Evolutionary conservation across 257 asterid species (phyloP), one percentile per base, ranked within the genome.

Genomic region (Solanum gandarillasii): DNA sequence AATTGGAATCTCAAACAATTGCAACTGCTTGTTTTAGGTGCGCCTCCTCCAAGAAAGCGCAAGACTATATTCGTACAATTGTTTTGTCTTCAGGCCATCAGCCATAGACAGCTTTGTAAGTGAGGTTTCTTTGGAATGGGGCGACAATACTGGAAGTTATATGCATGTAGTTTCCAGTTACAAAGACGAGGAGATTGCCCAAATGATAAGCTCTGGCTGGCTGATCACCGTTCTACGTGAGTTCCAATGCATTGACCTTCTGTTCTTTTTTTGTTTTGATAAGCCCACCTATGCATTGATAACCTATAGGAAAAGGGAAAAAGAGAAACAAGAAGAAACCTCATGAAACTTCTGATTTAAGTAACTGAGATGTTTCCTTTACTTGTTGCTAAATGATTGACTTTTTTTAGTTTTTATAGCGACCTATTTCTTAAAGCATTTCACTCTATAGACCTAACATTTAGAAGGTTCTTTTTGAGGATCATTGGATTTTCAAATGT

Each of bases 141-240:
- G 91, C 88, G 90, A 88, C 70, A 85, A 87, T 36, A 89, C 85
- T 71, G 95, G 93, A 86, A 89, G 85, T 90, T 86, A 88, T 88
- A 46, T 94, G 86, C 93, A 93, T 89, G 93, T 97, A 27, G 85
- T 94, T 86, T 90, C 95, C 88, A 65, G 91, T 92, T 73, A 71
- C 90, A 86, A 89, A 73, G 90, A 90, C 87, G 92, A 90, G 82
- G 88, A 90, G 48, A 83, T 65, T 76, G 88, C 84, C 83, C 90
- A 85, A 62, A 89, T 83, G 48, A 89, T 52, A 85, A 89, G 87
- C 86, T 89, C 94, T 88, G 91, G 90, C 85, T 91, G 94, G 97
- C 75, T 97, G 88, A 89, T 91, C 84, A 91, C 90, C 86, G 87
- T 93, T 81, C 91, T 95, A 71, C 92, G 98, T 97, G 89, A 95